Conservation (phyloP, 306 rosid species). For the Citrullus colocynthis region DNA sequence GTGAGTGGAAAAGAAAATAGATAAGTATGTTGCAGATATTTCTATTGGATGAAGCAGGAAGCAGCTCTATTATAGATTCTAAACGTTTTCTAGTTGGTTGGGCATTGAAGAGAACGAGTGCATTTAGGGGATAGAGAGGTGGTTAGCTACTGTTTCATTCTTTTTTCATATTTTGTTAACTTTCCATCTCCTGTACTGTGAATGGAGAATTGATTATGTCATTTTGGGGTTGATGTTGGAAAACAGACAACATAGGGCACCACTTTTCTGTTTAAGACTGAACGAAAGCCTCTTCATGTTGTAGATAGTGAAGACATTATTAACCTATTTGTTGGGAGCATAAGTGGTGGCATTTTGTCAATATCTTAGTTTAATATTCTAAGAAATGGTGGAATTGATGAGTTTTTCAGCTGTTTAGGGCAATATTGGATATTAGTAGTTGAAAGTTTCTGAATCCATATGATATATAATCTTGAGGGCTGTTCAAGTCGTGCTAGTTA, state of each 20-base stretch:
- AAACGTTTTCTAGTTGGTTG: not conserved
- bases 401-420: not conserved
- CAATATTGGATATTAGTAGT: not conserved
- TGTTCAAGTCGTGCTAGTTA: not conserved
- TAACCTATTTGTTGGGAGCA: not conserved
- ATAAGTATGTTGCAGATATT: not conserved
- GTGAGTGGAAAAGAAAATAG: not conserved
- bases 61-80: too few relatives aligned
- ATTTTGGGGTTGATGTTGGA: not conserved
- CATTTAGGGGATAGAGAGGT: not conserved
- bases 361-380: not conserved
- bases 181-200: not conserved
- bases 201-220: not conserved
- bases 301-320: not conserved
- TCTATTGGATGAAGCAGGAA: not conserved
- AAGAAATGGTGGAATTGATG: not conserved
- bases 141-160: not conserved
- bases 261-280: not conserved
- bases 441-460: not conserved
- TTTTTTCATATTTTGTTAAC: not conserved
- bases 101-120: not conserved
- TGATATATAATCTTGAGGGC: not conserved
- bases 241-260: not conserved
- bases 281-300: not conserved
- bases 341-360: not conserved